Percentiles rank a stretch among this genome's conserved stretches.
Evolutionary conservation across 352 stramenopile genomes (phyloP).

Genomic region (Globisporangium iwayamae): DNA sequence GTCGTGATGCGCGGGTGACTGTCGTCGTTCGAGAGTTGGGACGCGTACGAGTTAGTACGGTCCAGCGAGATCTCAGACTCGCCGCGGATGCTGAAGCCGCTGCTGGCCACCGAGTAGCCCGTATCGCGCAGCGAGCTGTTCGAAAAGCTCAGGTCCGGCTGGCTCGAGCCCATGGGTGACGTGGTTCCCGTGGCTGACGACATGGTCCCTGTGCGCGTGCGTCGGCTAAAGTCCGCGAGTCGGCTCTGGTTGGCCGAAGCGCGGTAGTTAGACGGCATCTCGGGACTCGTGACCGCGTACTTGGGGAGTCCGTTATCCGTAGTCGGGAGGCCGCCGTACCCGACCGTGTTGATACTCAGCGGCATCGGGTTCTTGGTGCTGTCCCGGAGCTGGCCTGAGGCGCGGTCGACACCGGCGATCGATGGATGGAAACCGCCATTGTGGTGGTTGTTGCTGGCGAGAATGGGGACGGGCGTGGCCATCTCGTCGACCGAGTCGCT

Average conservation of each 20-base stretch:
- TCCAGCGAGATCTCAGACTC: conserved; percentile 10
- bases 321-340: conserved; percentile 8
- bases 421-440: conserved; percentile 6
- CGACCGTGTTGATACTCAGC: conserved; percentile 12
- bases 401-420: conserved; percentile 5
- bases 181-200: not conserved
- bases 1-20: conserved; percentile 12
- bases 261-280: conserved; percentile 18
- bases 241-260: conserved; percentile 14
- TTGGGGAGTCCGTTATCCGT: conserved; percentile 12
- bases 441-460: conserved; percentile 1
- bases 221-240: conserved; percentile 11
- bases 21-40: conserved; percentile 13
- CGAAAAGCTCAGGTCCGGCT: conserved; percentile 4
- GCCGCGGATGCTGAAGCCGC: not conserved
- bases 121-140: conserved; percentile 6
- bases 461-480: conserved; percentile 5
- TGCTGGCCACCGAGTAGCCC: conserved; percentile 1
- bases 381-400: conserved; percentile 10
- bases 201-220: conserved; percentile 7
- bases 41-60: conserved; percentile 9
- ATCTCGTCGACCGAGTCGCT: conserved; percentile 8
- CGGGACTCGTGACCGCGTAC: conserved; percentile 21
- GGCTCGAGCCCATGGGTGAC: not conserved
- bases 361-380: conserved; percentile 15